phyloP scores from a whole-genome alignment of 164 flowering plant genomes.

The Tinospora cordifolia region DNA sequence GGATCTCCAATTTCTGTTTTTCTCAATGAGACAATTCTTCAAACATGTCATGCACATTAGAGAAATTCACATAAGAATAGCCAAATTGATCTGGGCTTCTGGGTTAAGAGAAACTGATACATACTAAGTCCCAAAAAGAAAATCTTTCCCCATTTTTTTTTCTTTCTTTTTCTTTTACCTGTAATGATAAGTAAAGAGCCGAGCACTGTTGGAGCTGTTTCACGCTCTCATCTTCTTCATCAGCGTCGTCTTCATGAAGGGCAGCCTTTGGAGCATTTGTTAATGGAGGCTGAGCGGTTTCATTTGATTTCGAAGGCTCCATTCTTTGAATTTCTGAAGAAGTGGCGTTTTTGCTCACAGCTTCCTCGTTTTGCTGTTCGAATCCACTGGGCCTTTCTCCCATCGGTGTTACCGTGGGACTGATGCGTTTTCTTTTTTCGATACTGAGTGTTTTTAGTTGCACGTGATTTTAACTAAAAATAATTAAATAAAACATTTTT shows the following conservation, averaged over 20 bases:
- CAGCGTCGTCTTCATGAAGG: conserved; percentile 58
- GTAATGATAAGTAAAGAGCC: conserved; percentile 55
- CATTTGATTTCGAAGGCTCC: conserved; percentile 2
- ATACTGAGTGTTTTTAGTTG: too few species aligned
- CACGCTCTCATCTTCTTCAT: conserved; percentile 79
- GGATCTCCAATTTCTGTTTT: conserved; percentile 69
- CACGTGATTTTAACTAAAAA: too few species aligned
- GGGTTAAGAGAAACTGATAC: conserved; percentile 20
- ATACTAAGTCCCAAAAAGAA: background rate
- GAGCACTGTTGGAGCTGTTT: conserved; percentile 83
- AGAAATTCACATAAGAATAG: background rate
- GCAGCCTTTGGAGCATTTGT: conserved; percentile 12
- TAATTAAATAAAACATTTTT: too few species aligned
- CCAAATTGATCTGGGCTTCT: conserved; percentile 16
- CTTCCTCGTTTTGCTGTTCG: too few species aligned
- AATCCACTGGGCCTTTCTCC: too few species aligned
- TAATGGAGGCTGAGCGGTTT: conserved; percentile 3
- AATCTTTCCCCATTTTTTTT: too few species aligned
- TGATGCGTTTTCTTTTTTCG: too few species aligned
- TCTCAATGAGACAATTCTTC: conserved; percentile 72
- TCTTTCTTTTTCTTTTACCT: conserved; percentile 30
- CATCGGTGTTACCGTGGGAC: too few species aligned
- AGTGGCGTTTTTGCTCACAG: too few species aligned
- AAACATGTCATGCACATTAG: background rate
- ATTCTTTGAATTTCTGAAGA: conserved; percentile 1